Percentiles rank a stretch among this genome's conserved stretches.
phyloP scores from a whole-genome alignment of 352 stramenopile species.

The Elongisporangium anandrum region DNA sequence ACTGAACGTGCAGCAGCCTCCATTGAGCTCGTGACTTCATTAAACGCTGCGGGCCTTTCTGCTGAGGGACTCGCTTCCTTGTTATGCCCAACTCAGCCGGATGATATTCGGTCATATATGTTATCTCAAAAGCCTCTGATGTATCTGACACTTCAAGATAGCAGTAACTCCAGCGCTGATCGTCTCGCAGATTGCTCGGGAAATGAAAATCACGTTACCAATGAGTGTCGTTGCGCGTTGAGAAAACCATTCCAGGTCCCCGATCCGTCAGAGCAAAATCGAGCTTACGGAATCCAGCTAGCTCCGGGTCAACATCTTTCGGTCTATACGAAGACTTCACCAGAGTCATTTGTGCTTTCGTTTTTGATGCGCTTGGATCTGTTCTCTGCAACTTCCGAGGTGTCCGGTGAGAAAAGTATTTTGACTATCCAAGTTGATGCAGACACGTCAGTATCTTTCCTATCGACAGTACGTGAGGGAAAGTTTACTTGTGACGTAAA shows the following conservation, averaged over 20 bases:
- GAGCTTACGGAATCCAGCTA: conserved; percentile 36
- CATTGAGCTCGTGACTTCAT: conserved; percentile 35
- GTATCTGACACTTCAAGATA: conserved; percentile 65
- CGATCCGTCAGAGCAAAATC: conserved; percentile 3
- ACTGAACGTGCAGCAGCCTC: conserved; percentile 45
- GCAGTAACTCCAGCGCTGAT: conserved; percentile 4
- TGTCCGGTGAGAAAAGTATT: conserved; percentile 3
- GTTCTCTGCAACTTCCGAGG: not conserved
- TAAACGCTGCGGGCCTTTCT: conserved; percentile 32
- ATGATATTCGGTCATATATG: conserved; percentile 38
- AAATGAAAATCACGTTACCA: conserved; percentile 29
- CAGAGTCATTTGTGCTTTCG: conserved; percentile 20
- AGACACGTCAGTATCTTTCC: not conserved
- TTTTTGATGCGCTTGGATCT: conserved; percentile 41
- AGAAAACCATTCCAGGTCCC: conserved; percentile 61
- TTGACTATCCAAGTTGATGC: conserved; percentile 12
- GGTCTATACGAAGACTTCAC: conserved; percentile 5
- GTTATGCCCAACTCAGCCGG: conserved; percentile 20
- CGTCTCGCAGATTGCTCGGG: conserved; percentile 54
- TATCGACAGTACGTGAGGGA: not conserved
- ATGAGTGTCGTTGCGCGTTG: conserved; percentile 21
- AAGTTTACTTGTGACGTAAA: not conserved
- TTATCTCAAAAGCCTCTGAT: conserved; percentile 27
- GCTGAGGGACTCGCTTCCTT: conserved; percentile 30
- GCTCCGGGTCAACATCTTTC: conserved; percentile 17